Conservation (phyloP, 2,329 filamentous ascomycete species). For the Monilinia polystroma region DNA sequence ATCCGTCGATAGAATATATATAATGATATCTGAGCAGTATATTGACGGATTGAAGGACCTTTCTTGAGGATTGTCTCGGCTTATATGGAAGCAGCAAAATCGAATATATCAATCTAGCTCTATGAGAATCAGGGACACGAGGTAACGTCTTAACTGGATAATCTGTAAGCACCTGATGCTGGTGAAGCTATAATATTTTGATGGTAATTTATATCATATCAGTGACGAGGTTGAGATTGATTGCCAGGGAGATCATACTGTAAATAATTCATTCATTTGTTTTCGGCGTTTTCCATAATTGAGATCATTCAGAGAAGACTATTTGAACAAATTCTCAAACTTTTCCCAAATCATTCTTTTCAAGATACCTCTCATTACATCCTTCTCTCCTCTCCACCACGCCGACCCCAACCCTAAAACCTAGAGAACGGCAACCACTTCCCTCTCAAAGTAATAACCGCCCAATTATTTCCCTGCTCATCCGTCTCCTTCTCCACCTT, state of each 20-base stretch:
- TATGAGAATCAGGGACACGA: no score
- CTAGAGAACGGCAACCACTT: constrained; percentile 59
- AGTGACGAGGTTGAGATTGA: background rate
- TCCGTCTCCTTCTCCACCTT: constrained; percentile 94
- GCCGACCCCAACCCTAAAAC: constrained; percentile 6
- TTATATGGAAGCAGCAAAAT: no score
- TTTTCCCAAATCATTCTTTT: background rate
- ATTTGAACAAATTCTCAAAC: background rate
- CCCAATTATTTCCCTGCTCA: constrained; percentile 76
- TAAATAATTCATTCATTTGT: constrained; percentile 5
- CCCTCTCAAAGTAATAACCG: constrained; percentile 79
- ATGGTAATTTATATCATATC: background rate
- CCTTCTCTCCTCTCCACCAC: background rate
- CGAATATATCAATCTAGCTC: no score
- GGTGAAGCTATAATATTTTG: no score
- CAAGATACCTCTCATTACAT: background rate
- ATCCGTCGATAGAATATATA: no score
- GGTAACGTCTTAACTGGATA: no score
- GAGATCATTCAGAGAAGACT: background rate
- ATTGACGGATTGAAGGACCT: no score
- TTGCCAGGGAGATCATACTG: background rate
- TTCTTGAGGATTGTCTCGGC: no score
- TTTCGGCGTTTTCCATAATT: background rate
- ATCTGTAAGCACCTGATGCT: no score
- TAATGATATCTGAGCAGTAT: no score